Conservation (phyloP, 2,329 filamentous ascomycete genomes). For the Rhynchosporium secalis region DNA sequence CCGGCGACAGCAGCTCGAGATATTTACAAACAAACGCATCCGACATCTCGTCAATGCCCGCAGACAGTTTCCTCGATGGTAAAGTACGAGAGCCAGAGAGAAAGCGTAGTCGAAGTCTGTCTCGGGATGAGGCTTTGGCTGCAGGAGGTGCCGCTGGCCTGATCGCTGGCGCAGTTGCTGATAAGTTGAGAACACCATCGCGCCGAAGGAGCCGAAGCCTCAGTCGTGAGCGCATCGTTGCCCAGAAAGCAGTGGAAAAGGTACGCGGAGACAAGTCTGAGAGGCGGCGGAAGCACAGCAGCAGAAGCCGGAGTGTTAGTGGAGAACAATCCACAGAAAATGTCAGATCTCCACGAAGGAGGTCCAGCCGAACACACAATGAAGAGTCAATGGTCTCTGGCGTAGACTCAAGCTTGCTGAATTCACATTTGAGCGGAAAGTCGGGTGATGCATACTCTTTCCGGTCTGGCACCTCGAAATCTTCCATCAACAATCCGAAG, state of each 20-base stretch:
- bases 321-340: conserved; percentile 47
- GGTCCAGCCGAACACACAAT: conserved; percentile 51
- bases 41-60: conserved; percentile 81
- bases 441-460: conserved; percentile 60
- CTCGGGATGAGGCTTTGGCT: conserved; percentile 34
- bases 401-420: conserved; percentile 62
- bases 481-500: conserved; percentile 71
- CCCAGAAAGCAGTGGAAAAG: conserved; percentile 69
- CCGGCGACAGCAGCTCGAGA: conserved; percentile 56
- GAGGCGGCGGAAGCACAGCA: conserved; percentile 45
- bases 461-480: conserved; percentile 55
- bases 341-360: conserved; percentile 47
- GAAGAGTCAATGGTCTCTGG: conserved; percentile 47
- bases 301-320: conserved; percentile 49
- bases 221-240: conserved; percentile 63
- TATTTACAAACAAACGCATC: conserved; percentile 70
- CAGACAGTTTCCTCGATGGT: conserved; percentile 68
- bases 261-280: conserved; percentile 53
- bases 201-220: conserved; percentile 61
- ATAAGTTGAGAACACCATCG: conserved; percentile 58
- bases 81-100: conserved; percentile 36
- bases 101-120: conserved; percentile 38
- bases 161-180: conserved; percentile 40
- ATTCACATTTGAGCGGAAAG: conserved; percentile 53
- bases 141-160: conserved; percentile 45